Conservation (phyloP, 495 filamentous ascomycete species). For the Annulohypoxylon stygium region DNA sequence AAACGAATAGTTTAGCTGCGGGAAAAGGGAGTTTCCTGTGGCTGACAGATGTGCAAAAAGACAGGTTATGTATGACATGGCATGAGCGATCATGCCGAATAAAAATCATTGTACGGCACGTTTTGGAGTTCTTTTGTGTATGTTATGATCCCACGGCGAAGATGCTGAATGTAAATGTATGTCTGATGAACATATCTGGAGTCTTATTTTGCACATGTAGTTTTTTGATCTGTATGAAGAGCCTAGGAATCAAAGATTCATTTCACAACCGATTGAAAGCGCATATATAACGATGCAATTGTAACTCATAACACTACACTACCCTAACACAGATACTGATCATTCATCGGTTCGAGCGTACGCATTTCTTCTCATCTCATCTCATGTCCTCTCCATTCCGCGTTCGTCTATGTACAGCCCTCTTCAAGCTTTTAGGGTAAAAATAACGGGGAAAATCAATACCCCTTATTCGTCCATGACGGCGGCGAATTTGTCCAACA, state of each 20-base stretch:
- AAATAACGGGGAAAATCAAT: neutral
- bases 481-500: conserved; percentile 96
- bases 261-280: neutral
- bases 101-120: neutral
- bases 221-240: neutral
- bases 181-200: neutral
- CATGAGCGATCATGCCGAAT: conserved; percentile 19
- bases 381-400: neutral
- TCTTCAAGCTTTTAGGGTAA: neutral
- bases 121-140: neutral
- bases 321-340: conserved; percentile 10
- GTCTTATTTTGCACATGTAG: neutral
- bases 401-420: conserved; percentile 7
- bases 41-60: conserved; percentile 11
- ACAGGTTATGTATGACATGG: conserved; percentile 5
- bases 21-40: neutral
- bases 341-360: conserved; percentile 11
- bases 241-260: neutral
- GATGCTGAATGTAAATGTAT: neutral
- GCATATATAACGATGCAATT: conserved; percentile 1
- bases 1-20: neutral
- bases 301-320: conserved; percentile 15
- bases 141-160: neutral
- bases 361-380: neutral
- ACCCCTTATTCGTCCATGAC: conserved; percentile 86